Base-by-base conservation (phyloP, 2,329 filamentous ascomycete species). In the Tolypocladium tundrense region DNA sequence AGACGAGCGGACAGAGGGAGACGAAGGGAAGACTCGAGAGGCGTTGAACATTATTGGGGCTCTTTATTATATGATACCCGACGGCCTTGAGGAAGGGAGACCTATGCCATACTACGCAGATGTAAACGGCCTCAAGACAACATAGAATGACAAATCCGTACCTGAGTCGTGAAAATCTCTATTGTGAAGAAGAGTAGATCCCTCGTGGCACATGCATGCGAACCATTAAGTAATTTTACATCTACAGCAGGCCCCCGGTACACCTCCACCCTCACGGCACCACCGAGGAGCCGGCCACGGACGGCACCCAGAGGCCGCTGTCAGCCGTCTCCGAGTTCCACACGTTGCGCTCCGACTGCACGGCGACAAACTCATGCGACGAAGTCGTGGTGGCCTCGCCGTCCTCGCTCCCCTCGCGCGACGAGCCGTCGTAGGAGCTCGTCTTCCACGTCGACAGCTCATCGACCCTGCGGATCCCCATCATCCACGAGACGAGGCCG, bases 401-500 rank as follows among this genome's bases (percentile, higher is more conserved):
- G 54, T 69, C 68, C 19, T 73, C 73, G 54, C 71, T 75, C 24
- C 70, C 71, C 14, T 71, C 70, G 21, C 63, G 63, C 31, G 72
- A 69, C 35, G 72, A 72, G 13, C 69, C 72, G 50, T 72, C 72
- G 52, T 70, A 71, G 6, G 72, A 73, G 62, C 69, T 74, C 19
- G 74, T 73, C 67, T 82, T 80, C 80, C 80, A 83, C 2, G 76
- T 70, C 54, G 77, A 78, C 53, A 85, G 72, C 69, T 84, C 77
- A 57, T 83, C 78, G 19, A 87, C 83, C 58, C 76, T 77, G 60
- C 86, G 79, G 59, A 92, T 82, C 13, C 91, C 91, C 83, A 97
- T 88, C 88, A 97, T 96, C 88, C 90, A 94, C 1, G 86, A 86
- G n/a, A 97, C 88, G 19, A 97, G 70, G 3, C 85, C 81, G 24